A percentile compares a stretch with the other conserved stretches of the same genome.
Conservation (phyloP, 805 yeast genomes). For the Saccharomycopsis oosterbeekiorum region DNA sequence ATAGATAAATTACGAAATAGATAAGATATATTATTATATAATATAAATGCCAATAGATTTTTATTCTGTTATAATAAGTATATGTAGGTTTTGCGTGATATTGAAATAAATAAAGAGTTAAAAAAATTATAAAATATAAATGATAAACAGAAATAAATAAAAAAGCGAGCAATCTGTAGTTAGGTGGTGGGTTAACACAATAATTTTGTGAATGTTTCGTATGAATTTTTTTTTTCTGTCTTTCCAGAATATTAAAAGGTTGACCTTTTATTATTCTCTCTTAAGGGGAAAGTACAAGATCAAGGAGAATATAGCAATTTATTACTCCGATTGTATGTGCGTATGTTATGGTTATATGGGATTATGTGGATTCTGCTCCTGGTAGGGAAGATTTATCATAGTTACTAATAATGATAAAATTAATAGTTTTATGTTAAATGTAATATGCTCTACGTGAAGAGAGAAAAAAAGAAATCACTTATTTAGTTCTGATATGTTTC, state of each 20-base stretch:
- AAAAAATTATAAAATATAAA: neutral
- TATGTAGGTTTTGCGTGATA: neutral
- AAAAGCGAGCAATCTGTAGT: neutral
- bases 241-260: neutral
- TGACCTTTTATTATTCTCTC: too few species aligned
- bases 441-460: neutral
- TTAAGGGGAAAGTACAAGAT: too few species aligned
- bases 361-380: neutral
- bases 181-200: neutral
- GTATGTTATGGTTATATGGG: neutral
- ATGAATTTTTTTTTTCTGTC: neutral
- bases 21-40: neutral
- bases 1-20: neutral
- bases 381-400: too few species aligned
- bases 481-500: constrained; percentile 76
- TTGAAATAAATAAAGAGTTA: neutral
- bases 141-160: neutral
- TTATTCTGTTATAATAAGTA: neutral
- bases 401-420: too few species aligned
- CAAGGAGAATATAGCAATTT: too few species aligned
- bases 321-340: neutral
- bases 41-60: neutral
- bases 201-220: neutral
- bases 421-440: neutral
- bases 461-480: constrained; percentile 16